These are phyloP conservation scores for Conticribra weissflogii DNA, from an alignment of 108 stramenopile genomes.

Conservation along the genomic window DNA sequence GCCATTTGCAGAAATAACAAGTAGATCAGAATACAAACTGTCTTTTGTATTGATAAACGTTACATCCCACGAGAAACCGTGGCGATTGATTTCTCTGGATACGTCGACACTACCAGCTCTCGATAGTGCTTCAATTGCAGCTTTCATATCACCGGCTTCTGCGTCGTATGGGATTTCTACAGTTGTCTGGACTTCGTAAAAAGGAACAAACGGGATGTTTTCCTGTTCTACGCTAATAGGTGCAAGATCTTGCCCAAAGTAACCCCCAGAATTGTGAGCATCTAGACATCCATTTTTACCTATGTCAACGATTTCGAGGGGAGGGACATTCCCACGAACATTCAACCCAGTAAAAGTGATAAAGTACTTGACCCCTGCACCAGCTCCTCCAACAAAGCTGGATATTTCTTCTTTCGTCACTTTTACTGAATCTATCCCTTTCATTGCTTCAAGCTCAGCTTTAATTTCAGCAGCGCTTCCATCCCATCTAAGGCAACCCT, in stretches of 20 bases:
- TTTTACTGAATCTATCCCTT: constrained; percentile 50
- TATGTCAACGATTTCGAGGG: constrained; percentile 51
- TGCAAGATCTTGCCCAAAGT: constrained; percentile 37
- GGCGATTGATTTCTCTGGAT: constrained; percentile 39
- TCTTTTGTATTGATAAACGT: constrained; percentile 43
- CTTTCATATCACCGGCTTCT: constrained; percentile 66
- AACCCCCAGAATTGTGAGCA: constrained; percentile 33
- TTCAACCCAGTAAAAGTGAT: constrained; percentile 74
- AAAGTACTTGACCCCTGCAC: constrained; percentile 53
- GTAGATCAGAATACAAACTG: constrained; percentile 28
- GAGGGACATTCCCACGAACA: constrained; percentile 74
- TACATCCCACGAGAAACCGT: constrained; percentile 71
- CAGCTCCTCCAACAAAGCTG: constrained; percentile 21
- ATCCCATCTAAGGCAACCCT: constrained; percentile 57
- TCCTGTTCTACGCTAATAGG: constrained; percentile 32
- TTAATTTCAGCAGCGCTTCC: constrained; percentile 40
- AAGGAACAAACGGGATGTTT: constrained; percentile 57
- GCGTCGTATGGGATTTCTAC: constrained; percentile 68
- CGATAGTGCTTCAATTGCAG: constrained; percentile 64
- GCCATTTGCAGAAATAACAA: constrained; percentile 51
- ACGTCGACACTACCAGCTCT: constrained; percentile 73
- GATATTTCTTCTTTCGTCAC: constrained; percentile 40
- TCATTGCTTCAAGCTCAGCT: constrained; percentile 64
- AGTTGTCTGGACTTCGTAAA: constrained; percentile 79
- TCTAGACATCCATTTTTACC: constrained; percentile 59